Evolutionary conservation across 805 yeast genomes (phyloP).

Genomic region (Metschnikowia baotianmanensis): DNA sequence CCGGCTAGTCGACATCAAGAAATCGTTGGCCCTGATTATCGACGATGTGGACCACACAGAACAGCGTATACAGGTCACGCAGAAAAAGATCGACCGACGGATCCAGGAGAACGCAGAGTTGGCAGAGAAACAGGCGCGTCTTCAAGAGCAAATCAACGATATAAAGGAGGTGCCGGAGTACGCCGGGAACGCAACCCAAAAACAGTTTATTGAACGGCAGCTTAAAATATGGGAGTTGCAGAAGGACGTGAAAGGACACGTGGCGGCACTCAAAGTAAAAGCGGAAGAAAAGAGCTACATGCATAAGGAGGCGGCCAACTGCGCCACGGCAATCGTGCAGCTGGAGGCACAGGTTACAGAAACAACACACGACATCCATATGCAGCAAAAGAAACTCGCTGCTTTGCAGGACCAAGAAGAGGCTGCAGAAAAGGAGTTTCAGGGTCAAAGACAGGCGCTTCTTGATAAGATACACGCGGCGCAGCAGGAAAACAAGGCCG

Average conservation of each 20-base stretch:
- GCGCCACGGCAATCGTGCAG: conserved; percentile 47
- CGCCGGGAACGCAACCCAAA: conserved; percentile 19
- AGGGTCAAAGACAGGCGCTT: conserved; percentile 19
- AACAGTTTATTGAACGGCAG: conserved; percentile 36
- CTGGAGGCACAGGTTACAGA: conserved; percentile 33
- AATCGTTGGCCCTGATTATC: conserved; percentile 45
- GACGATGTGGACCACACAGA: conserved; percentile 45
- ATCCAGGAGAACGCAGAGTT: conserved; percentile 28
- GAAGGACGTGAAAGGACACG: conserved; percentile 42
- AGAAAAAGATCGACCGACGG: conserved; percentile 30
- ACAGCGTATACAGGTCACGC: conserved; percentile 34
- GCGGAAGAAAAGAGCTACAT: conserved; percentile 64
- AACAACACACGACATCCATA: conserved; percentile 20
- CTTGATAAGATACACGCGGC: conserved; percentile 24
- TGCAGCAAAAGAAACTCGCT: conserved; percentile 21
- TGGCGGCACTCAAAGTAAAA: conserved; percentile 45
- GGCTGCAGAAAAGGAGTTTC: conserved; percentile 22
- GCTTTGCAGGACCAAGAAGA: conserved; percentile 21
- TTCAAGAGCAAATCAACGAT: conserved; percentile 29
- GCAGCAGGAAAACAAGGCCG: conserved; percentile 22
- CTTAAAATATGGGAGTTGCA: conserved; percentile 44
- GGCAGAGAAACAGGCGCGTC: conserved; percentile 24
- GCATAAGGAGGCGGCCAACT: conserved; percentile 54
- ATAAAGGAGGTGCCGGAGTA: conserved; percentile 23
- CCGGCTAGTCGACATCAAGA: conserved; percentile 41